Base-by-base conservation (phyloP, 23 red algal genomes). In the Gracilaria caudata region DNA sequence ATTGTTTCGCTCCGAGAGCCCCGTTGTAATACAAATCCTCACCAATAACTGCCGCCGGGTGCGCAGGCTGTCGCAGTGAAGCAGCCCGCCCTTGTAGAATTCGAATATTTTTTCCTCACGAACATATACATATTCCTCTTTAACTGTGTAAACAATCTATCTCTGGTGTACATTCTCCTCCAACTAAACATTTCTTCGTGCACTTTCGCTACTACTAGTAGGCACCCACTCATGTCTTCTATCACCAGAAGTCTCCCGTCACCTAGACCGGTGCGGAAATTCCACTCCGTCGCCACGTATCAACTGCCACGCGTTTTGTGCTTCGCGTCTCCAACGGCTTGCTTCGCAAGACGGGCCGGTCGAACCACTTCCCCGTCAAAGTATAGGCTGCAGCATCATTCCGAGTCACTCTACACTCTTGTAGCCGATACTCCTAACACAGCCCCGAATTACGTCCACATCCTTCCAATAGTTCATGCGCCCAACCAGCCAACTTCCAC, bases 1-100 rank as follows among this genome's bases (percentile, higher is more conserved):
- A 75, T 75, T 75, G 70, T 47, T 75, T 75, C 70, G 70, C 70
- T 13, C 70, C 70, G n/a, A 16, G 70, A 6, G 70, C 43, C 5
- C 70, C 70, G 6, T 29, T 75, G 70, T 75, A 75, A 75, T 24
- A 32, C 49, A 53, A 53, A 53, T 17, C 49, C 14, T 53, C 41
- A 45, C 19, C 13, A 1, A 17, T 53, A 53, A 53, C 49, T 53
- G 49, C 12, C 49, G 1, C 49, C 1, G 49, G 13, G 49, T 53
- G 14, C 49, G 49, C 13, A 53, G 1, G 1, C n/a, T n/a, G n/a
- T 9, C 49, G 12, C 49, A 9, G 41, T 4, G 24, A 4, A 32
- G n/a, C 25, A 6, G 61, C 32, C 8, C 29, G 61, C 32, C 9
- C 2, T 30, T 66, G 61, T 66, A 66, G 61, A 66, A 66, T 35